These are phyloP conservation scores for Lecanoromycetidae sp. DNA, from an alignment of 2,329 filamentous ascomycete genomes.

Conservation along the genomic window DNA sequence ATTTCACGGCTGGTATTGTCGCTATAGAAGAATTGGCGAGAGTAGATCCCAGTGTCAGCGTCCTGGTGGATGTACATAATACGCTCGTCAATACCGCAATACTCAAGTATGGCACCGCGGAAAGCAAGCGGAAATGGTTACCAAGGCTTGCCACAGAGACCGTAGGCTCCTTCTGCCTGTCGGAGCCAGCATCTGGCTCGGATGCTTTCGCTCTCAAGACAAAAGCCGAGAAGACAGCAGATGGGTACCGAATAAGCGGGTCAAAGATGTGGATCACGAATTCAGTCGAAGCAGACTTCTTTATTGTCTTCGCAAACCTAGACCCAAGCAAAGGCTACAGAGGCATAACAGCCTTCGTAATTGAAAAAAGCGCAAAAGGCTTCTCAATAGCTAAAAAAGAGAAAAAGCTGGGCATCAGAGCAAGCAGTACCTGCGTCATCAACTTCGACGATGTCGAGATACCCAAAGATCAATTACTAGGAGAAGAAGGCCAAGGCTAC, in stretches of 20 bases:
- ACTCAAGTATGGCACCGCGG: slow-evolving; percentile 67
- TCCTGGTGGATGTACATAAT: slow-evolving; percentile 95
- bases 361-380: slow-evolving; percentile 78
- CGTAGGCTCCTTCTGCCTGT: slow-evolving; percentile 82
- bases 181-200: slow-evolving; percentile 82
- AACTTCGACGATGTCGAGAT: slow-evolving; percentile 95
- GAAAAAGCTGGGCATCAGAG: slow-evolving; percentile 96
- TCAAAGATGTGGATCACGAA: slow-evolving; percentile 99
- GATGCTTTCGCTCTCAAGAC: slow-evolving; percentile 94
- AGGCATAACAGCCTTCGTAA: slow-evolving; percentile 89
- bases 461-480: slow-evolving; percentile 76
- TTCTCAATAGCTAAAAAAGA: slow-evolving; percentile 98
- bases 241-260: slow-evolving; percentile 77
- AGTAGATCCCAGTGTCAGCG: slow-evolving; percentile 87
- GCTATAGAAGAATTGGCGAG: slow-evolving; percentile 93
- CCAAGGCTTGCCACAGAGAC: slow-evolving; percentile 83
- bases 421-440: slow-evolving; percentile 90
- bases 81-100: slow-evolving; percentile 92
- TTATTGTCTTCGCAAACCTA: slow-evolving; percentile 96
- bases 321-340: slow-evolving; percentile 88
- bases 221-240: slow-evolving; percentile 69
- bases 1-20: slow-evolving; percentile 92
- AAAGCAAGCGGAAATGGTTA: slow-evolving; percentile 72
- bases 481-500: slow-evolving; percentile 83
- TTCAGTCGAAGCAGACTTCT: slow-evolving; percentile 82